These are phyloP conservation scores for Lactarius pseudohatsudake DNA, from an alignment of 768 basidiomycete genomes.

Conservation along the genomic window DNA sequence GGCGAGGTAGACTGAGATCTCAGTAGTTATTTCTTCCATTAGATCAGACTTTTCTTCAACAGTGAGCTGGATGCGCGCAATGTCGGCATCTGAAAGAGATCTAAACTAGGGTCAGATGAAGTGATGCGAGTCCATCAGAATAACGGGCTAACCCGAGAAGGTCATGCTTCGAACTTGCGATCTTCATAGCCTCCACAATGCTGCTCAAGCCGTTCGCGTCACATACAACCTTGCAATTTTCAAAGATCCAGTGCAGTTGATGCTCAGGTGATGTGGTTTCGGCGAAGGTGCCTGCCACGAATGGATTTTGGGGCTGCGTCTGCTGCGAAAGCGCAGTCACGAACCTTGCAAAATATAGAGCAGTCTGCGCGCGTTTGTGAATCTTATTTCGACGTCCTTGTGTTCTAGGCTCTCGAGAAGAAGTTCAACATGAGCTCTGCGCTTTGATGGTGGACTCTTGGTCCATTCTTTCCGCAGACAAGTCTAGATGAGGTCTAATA, in stretches of 20 bases:
- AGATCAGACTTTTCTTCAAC: constrained; percentile 71
- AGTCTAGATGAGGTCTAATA: constrained; percentile 11
- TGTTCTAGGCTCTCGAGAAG: constrained; percentile 89
- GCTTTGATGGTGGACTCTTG: constrained; percentile 55
- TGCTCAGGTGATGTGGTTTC: constrained; percentile 92
- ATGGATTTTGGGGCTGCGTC: constrained; percentile 15
- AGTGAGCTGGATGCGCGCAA: constrained; percentile 67
- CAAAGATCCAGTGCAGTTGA: constrained; percentile 93
- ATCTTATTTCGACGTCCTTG: constrained; percentile 77
- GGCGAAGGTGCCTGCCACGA: constrained; percentile 72
- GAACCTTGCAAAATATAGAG: constrained; percentile 92
- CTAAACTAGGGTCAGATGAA: constrained; percentile 40
- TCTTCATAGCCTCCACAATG: constrained; percentile 86
- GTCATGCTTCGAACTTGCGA: constrained; percentile 86
- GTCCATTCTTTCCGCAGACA: constrained; percentile 69
- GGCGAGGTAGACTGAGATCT: constrained; percentile 90
- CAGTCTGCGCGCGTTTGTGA: constrained; percentile 81
- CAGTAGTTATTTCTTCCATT: constrained; percentile 87
- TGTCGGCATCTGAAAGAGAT: constrained; percentile 73
- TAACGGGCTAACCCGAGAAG: constrained; percentile 57
- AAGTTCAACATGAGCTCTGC: constrained; percentile 73
- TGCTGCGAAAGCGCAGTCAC: constrained; percentile 9
- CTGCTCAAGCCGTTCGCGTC: constrained; percentile 78
- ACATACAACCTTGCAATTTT: constrained; percentile 87
- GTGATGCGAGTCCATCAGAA: background rate